Evolutionary conservation across 2,329 filamentous ascomycete species (phyloP), one percentile per base, ranked within the genome.

Genomic region (Verticillium longisporum): DNA sequence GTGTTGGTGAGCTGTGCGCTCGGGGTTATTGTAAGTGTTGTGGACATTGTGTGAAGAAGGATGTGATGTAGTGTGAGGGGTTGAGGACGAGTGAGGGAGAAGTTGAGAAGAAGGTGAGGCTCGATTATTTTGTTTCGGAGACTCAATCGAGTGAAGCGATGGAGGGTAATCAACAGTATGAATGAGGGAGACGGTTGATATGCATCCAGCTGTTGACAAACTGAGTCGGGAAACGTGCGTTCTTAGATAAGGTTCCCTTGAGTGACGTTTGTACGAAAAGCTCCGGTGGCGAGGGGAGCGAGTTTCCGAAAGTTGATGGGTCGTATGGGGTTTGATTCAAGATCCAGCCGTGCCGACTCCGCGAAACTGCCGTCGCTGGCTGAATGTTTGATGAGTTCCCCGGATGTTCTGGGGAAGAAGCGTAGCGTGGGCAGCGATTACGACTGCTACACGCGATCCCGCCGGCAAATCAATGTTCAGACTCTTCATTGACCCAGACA

Each of bases 401-500:
- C 45, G n/a, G 45, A 13, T 36, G 21, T 50, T 5, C 21, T 21
- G n/a, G 6, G 11, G 45, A 50, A 50, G 18, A 10, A 26, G 26
- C 26, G 26, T 4, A 26, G 26, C 26, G n/a, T 50, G n/a, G 45
- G n/a, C 45, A 50, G 9, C 45, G 18, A 50, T 26, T 26, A n/a
- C 18, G 11, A 26, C 11, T 7, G 9, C 2, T 15, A 50, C 45
- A n/a, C 18, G 11, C 13, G 9, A 21, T 50, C 45, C n/a, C 18
- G 9, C 38, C 56, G 56, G 56, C 56, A 58, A 41, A 58, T 58
- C 37, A 41, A 58, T 50, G 37, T 58, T 45, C 37, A 58, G 56
- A 26, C 32, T 56, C 18, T 26, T 50, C 45, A 50, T 50, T 50
- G 45, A 50, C 45, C 45, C 45, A 26, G 26, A 26, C 26, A 26